Evolutionary conservation across 179 eudicot genomes (phyloP).

Genomic region (Drosera spatulata): DNA sequence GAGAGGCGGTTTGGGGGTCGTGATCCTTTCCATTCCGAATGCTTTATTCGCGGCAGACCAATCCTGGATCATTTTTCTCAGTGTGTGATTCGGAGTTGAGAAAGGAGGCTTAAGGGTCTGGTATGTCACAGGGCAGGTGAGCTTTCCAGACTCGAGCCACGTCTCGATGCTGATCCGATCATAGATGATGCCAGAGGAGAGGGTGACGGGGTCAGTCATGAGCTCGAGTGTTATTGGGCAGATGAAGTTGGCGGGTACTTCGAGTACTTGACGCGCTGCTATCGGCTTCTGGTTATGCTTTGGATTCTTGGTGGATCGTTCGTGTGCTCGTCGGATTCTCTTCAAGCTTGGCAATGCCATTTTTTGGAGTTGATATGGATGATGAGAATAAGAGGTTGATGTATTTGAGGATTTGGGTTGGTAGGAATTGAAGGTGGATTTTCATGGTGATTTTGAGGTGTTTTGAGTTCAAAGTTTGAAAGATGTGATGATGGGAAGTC

Average conservation of each 20-base stretch:
- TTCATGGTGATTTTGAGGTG: too few species aligned
- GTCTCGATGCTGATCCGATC: slow-evolving; percentile 72
- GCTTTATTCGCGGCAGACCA: slow-evolving; percentile 57
- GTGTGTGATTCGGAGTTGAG: slow-evolving; percentile 54
- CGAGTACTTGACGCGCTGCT: slow-evolving; percentile 1
- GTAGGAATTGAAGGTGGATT: too few species aligned
- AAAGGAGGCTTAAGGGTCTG: slow-evolving; percentile 32
- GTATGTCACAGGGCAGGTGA: slow-evolving; percentile 65
- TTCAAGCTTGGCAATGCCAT: not conserved
- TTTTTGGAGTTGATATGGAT: too few species aligned
- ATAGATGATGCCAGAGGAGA: slow-evolving; percentile 79
- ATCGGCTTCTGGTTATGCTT: not conserved
- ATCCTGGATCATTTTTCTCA: slow-evolving; percentile 57
- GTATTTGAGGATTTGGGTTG: too few species aligned
- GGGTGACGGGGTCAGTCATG: slow-evolving; percentile 87
- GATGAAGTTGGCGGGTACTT: slow-evolving; percentile 38
- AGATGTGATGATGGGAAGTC: too few species aligned
- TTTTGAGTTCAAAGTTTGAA: too few species aligned
- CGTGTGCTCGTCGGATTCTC: not conserved
- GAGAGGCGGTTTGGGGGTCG: slow-evolving; percentile 8
- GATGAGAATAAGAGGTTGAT: too few species aligned
- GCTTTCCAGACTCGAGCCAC: slow-evolving; percentile 70
- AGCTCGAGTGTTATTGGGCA: slow-evolving; percentile 84
- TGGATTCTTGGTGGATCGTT: not conserved
- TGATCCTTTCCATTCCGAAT: slow-evolving; percentile 23